Conservation (phyloP, 352 stramenopile genomes). For the Phytopythium boreale region DNA sequence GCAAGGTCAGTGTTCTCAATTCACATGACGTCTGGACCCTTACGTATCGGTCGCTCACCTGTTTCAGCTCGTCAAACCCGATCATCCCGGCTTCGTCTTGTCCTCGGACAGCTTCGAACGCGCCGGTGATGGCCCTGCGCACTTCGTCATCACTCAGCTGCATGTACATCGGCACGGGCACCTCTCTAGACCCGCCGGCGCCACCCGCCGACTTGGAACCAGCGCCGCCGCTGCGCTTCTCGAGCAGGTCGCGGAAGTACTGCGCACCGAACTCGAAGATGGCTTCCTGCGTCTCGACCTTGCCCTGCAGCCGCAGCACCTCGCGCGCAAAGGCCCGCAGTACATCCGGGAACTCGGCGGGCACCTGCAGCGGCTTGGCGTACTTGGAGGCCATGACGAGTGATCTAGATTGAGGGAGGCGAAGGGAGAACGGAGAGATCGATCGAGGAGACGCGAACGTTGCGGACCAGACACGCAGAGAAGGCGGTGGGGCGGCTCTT, state of each 20-base stretch:
- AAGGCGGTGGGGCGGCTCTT: neutral
- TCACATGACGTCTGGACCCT: no score
- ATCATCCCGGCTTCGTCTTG: conserved; percentile 37
- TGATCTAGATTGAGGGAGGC: neutral
- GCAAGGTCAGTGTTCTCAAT: neutral
- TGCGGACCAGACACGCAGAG: neutral
- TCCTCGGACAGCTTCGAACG: conserved; percentile 40
- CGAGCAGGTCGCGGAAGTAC: conserved; percentile 66
- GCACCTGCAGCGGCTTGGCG: conserved; percentile 75
- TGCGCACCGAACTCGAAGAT: conserved; percentile 74
- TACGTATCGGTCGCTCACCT: conserved; percentile 19
- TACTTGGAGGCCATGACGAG: conserved; percentile 78
- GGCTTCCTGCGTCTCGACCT: conserved; percentile 72
- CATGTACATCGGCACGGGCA: conserved; percentile 46
- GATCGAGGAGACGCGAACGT: neutral
- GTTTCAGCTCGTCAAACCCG: conserved; percentile 38
- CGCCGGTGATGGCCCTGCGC: conserved; percentile 36
- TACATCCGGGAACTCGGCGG: conserved; percentile 65
- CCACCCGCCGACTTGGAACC: neutral
- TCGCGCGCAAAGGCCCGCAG: conserved; percentile 78
- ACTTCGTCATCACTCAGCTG: conserved; percentile 60
- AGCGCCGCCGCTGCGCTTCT: conserved; percentile 22
- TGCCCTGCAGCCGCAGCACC: conserved; percentile 78
- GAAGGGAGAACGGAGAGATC: neutral
- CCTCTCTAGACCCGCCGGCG: neutral